Conservation (phyloP, 2,329 filamentous ascomycete genomes). For the Alternaria brassicae region DNA sequence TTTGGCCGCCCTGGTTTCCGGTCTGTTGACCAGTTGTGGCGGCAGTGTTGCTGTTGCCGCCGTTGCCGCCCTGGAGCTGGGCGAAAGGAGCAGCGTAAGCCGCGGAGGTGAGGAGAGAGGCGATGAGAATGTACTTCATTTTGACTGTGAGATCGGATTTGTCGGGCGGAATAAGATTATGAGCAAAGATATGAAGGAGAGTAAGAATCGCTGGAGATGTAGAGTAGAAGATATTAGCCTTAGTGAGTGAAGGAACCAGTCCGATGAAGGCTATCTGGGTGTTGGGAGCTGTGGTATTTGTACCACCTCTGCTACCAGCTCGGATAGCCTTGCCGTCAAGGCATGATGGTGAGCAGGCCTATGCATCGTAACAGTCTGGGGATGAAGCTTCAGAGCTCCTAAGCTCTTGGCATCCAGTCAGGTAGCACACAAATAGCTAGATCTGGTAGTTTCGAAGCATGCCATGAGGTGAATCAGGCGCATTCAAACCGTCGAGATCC, state of each 20-base stretch:
- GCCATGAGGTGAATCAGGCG: conserved; percentile 24
- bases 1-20: conserved; percentile 17
- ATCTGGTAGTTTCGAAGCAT: conserved; percentile 21
- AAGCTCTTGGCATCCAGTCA: neutral
- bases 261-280: conserved; percentile 26
- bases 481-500: conserved; percentile 5
- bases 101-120: conserved; percentile 43
- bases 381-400: conserved; percentile 16
- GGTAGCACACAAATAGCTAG: conserved; percentile 24
- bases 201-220: conserved; percentile 27
- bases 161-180: conserved; percentile 24
- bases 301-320: conserved; percentile 14
- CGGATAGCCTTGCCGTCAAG: conserved; percentile 3
- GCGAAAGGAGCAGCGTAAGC: conserved; percentile 43
- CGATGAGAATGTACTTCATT: conserved; percentile 49
- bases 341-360: conserved; percentile 14
- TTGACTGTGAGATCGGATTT: conserved; percentile 31
- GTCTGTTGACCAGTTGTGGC: conserved; percentile 15
- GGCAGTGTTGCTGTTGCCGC: conserved; percentile 9
- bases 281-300: conserved; percentile 30
- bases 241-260: conserved; percentile 42
- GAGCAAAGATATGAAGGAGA: conserved; percentile 11
- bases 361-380: conserved; percentile 11
- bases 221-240: conserved; percentile 30
- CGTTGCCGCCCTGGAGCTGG: conserved; percentile 19